Percentiles rank a stretch among this genome's conserved stretches.
Conservation (phyloP, 441 rosid species). For the Pelargonium australe region DNA sequence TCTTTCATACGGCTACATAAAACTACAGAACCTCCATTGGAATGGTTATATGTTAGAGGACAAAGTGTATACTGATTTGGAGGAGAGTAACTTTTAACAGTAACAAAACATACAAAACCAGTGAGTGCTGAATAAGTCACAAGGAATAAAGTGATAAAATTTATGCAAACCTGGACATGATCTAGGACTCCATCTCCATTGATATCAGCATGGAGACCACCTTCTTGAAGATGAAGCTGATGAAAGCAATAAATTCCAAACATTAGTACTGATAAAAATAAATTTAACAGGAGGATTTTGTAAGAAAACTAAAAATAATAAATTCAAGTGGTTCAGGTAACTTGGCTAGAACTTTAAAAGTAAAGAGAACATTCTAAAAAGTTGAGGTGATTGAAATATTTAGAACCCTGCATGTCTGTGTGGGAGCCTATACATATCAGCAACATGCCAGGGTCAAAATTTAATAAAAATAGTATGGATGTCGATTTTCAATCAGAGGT, state of each 20-base stretch:
- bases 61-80: background rate
- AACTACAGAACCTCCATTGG: background rate
- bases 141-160: background rate
- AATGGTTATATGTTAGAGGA: background rate
- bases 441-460: background rate
- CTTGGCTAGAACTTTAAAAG: background rate
- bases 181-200: slow-evolving; percentile 99
- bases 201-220: slow-evolving; percentile 99
- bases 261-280: slow-evolving; percentile 11
- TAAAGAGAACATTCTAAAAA: background rate
- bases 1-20: background rate
- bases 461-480: background rate
- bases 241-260: slow-evolving; percentile 19
- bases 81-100: background rate
- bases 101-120: background rate
- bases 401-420: background rate
- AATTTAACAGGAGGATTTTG: background rate
- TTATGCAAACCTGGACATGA: slow-evolving; percentile 76
- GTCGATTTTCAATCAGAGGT: background rate
- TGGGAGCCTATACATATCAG: background rate
- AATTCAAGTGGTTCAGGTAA: background rate
- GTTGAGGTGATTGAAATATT: background rate
- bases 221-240: slow-evolving; percentile 95
- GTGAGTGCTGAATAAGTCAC: background rate
- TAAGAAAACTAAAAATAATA: no score